Percentiles rank a stretch among this genome's conserved stretches.
phyloP scores from a whole-genome alignment of 352 stramenopile genomes.

The Phytophthora meadii region DNA sequence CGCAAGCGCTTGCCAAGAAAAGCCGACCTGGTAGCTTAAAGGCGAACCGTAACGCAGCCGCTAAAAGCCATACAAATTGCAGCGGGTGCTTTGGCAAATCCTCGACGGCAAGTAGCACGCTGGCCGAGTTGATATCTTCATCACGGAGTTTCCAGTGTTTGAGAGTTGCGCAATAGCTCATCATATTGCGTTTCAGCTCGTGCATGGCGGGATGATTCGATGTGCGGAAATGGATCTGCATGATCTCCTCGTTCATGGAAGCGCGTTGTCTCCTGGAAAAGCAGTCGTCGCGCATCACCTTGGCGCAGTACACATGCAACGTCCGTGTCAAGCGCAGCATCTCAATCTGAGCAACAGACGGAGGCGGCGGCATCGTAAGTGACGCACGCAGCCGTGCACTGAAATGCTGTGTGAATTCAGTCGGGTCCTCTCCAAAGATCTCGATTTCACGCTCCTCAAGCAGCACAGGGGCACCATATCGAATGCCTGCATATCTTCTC shows the following conservation, averaged over 20 bases:
- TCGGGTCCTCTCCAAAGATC: conserved; percentile 67
- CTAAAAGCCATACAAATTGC: conserved; percentile 56
- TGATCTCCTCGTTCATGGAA: conserved; percentile 83
- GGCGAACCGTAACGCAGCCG: conserved; percentile 47
- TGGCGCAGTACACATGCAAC: conserved; percentile 76
- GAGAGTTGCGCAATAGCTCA: conserved; percentile 61
- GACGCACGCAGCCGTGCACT: conserved; percentile 59
- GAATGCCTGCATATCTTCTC: conserved; percentile 59
- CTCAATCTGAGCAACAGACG: conserved; percentile 69
- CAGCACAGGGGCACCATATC: conserved; percentile 71
- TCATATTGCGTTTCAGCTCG: conserved; percentile 73
- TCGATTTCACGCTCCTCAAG: conserved; percentile 63
- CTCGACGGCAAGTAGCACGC: conserved; percentile 43
- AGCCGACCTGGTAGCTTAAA: conserved; percentile 50
- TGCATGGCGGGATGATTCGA: conserved; percentile 76
- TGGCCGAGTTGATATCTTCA: conserved; percentile 75
- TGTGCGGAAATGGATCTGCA: conserved; percentile 82
- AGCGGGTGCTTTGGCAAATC: conserved; percentile 50
- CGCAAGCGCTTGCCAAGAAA: conserved; percentile 55
- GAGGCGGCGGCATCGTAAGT: conserved; percentile 65
- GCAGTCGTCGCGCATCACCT: conserved; percentile 70
- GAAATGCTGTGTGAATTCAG: conserved; percentile 71
- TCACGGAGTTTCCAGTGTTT: conserved; percentile 70
- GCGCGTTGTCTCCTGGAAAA: conserved; percentile 76
- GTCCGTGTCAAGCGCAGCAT: conserved; percentile 70